Percentiles rank a stretch among this genome's conserved stretches.
phyloP scores from a whole-genome alignment of 1,139 yeast species.

The Arxiozyma telluris region DNA sequence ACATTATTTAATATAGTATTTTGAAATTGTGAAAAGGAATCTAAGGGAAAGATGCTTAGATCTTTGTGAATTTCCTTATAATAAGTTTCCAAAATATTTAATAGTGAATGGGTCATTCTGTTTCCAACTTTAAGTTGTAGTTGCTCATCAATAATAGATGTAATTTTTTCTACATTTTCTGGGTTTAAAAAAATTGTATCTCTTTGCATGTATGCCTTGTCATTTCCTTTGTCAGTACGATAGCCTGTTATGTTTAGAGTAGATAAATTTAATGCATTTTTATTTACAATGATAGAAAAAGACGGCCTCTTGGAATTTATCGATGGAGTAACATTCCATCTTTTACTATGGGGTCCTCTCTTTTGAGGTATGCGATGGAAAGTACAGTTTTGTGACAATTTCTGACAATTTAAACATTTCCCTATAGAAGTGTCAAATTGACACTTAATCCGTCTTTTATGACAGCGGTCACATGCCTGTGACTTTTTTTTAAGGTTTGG shows the following conservation, averaged over 20 bases:
- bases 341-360: conserved; percentile 55
- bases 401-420: conserved; percentile 49
- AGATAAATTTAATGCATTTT: background rate
- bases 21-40: background rate
- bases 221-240: background rate
- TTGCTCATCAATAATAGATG: background rate
- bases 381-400: conserved; percentile 47
- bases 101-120: background rate
- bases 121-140: background rate
- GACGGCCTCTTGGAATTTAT: background rate
- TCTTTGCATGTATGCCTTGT: no score
- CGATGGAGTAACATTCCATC: background rate
- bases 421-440: conserved; percentile 41
- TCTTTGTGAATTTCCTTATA: background rate
- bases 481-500: conserved; percentile 8
- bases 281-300: background rate
- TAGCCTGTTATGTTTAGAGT: no score
- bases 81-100: background rate
- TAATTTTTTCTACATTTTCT: background rate
- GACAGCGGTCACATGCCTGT: conserved; percentile 34
- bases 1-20: background rate
- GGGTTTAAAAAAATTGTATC: background rate
- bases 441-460: conserved; percentile 55
- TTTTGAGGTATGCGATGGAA: conserved; percentile 60
- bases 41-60: background rate